These are phyloP conservation scores for Pseudocercospora macadamiae DNA, from an alignment of 2,329 filamentous ascomycete species.

Conservation along the genomic window DNA sequence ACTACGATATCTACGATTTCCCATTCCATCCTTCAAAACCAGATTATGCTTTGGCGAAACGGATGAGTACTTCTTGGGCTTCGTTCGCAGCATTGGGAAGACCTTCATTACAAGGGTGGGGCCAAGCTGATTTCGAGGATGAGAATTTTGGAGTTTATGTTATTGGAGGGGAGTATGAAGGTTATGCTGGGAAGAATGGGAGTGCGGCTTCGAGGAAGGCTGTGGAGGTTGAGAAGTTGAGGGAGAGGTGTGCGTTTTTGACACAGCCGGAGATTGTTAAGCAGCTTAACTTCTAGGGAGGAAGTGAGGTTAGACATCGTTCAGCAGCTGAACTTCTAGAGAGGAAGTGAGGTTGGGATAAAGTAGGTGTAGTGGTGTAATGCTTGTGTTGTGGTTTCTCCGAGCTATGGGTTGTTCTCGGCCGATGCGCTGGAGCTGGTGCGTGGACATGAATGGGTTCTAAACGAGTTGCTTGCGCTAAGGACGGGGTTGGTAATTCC, in stretches of 20 bases:
- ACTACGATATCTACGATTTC: constrained; percentile 48
- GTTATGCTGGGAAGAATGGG: constrained; percentile 47
- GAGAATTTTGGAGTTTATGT: constrained; percentile 44
- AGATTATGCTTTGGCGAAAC: constrained; percentile 47
- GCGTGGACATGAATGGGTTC: too few species aligned
- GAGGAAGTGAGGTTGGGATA: not conserved
- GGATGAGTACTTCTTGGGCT: constrained; percentile 53
- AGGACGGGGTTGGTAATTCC: too few species aligned
- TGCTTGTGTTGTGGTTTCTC: too few species aligned
- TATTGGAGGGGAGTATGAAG: constrained; percentile 50
- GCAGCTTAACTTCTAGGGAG: constrained; percentile 29
- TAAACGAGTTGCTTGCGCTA: too few species aligned
- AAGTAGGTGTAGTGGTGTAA: not conserved
- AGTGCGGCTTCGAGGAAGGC: constrained; percentile 31
- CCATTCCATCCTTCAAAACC: constrained; percentile 36
- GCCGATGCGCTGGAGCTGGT: too few species aligned
- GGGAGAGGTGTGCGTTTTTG: constrained; percentile 53
- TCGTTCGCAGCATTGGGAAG: constrained; percentile 48
- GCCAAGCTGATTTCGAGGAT: constrained; percentile 39
- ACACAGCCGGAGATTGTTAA: constrained; percentile 50
- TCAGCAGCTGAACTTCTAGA: too few species aligned
- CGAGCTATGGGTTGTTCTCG: too few species aligned
- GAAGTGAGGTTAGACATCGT: too few species aligned
- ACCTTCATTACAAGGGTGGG: constrained; percentile 47
- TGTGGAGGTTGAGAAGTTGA: constrained; percentile 45